Percentiles rank a stretch among this genome's conserved stretches.
Evolutionary conservation across 805 yeast genomes (phyloP).

Genomic region (Schizosaccharomyces cryophilus): DNA sequence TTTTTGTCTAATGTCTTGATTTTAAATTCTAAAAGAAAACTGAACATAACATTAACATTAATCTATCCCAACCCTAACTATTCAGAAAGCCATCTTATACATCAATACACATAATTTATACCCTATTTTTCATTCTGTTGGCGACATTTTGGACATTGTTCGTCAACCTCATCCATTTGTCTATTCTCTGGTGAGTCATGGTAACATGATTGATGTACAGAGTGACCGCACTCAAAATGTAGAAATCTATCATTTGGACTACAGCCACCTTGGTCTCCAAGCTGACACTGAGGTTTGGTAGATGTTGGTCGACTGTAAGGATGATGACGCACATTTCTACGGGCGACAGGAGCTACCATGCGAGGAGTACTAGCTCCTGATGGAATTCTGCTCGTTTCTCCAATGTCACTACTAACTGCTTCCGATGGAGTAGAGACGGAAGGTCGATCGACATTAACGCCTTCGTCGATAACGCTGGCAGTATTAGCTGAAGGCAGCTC

Average conservation of each 20-base stretch:
- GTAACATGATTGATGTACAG: neutral
- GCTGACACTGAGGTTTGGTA: neutral
- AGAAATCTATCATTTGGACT: neutral
- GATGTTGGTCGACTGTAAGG: neutral
- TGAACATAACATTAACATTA: no score
- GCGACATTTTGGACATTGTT: neutral
- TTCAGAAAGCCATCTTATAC: no score
- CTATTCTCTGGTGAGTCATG: neutral
- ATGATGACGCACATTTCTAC: neutral
- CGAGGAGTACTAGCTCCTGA: neutral
- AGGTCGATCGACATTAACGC: neutral
- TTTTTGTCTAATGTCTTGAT: no score
- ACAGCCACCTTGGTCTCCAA: neutral
- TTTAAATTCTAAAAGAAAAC: no score
- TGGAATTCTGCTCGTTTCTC: neutral
- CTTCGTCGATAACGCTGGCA: no score
- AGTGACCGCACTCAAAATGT: neutral
- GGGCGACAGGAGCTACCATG: neutral
- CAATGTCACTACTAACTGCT: neutral
- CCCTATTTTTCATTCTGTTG: neutral
- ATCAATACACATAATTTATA: neutral
- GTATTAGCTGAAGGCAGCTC: no score
- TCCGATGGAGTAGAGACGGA: neutral
- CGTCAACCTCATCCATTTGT: neutral
- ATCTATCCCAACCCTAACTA: no score